Percentiles rank a stretch among this genome's conserved stretches.
These are phyloP conservation scores for Myrica gale DNA, from an alignment of 306 rosid species.

Conservation along the genomic window DNA sequence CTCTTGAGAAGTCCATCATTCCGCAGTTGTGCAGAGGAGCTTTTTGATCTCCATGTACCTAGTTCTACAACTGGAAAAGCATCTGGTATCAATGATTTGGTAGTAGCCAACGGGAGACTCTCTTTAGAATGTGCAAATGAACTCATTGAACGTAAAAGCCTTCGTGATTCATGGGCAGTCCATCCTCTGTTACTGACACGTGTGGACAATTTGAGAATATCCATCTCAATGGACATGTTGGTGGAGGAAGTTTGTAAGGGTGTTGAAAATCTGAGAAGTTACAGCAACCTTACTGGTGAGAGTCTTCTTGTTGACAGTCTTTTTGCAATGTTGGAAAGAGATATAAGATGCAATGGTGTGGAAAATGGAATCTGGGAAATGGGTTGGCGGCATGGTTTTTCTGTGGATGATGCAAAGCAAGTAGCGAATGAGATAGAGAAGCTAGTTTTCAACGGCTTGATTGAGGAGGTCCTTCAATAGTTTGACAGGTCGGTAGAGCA, in stretches of 20 bases:
- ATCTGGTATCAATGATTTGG: conserved; percentile 23
- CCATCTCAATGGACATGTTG: conserved; percentile 45
- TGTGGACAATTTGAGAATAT: conserved; percentile 36
- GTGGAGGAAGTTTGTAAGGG: conserved; percentile 54
- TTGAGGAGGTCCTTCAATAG: conserved; percentile 67
- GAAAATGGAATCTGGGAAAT: conserved; percentile 69
- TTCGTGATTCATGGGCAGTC: conserved; percentile 36
- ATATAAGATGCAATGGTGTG: conserved; percentile 54
- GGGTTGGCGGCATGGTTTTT: conserved; percentile 72
- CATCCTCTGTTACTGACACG: conserved; percentile 41
- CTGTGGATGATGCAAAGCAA: conserved; percentile 66
- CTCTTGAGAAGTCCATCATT: conserved; percentile 66
- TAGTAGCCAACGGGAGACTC: conserved; percentile 33
- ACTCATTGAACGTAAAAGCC: conserved; percentile 49
- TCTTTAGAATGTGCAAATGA: conserved; percentile 69
- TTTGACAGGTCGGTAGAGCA: conserved; percentile 26
- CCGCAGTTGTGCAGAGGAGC: conserved; percentile 53
- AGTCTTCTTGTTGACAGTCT: conserved; percentile 40
- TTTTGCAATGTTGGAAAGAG: conserved; percentile 64
- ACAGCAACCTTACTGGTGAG: conserved; percentile 37
- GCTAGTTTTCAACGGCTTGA: conserved; percentile 54
- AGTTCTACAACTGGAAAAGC: conserved; percentile 35
- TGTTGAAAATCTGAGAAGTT: conserved; percentile 45
- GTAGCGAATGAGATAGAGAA: conserved; percentile 59
- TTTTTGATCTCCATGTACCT: conserved; percentile 49